These are phyloP conservation scores for Cutaneotrichosporon sp. DNA, from an alignment of 1,284 basidiomycete genomes.

Conservation along the genomic window DNA sequence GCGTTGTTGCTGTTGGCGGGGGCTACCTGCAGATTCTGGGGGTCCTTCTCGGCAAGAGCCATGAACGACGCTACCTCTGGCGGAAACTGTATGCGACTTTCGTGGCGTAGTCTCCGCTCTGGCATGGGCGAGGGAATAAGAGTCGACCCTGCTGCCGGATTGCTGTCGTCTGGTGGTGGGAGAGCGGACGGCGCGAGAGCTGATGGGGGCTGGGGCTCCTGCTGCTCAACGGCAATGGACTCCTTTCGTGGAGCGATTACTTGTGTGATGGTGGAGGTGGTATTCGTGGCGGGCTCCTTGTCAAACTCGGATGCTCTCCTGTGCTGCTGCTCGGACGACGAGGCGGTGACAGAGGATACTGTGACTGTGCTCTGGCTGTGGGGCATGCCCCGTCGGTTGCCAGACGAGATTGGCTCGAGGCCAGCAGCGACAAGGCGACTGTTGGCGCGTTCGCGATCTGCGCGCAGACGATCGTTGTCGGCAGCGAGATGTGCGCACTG, in stretches of 20 bases:
- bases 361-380: constrained; percentile 36
- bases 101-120: constrained; percentile 29
- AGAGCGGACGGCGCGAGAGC: constrained; percentile 11
- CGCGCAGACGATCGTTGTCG: constrained; percentile 62
- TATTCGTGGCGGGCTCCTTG: constrained; percentile 10
- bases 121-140: constrained; percentile 39
- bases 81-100: constrained; percentile 40
- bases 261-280: not conserved
- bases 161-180: constrained; percentile 1
- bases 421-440: constrained; percentile 29
- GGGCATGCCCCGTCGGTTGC: constrained; percentile 23
- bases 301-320: constrained; percentile 38
- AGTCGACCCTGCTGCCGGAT: constrained; percentile 10
- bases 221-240: no score
- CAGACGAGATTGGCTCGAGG: constrained; percentile 25
- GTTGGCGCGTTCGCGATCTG: constrained; percentile 61
- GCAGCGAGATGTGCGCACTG: constrained; percentile 37
- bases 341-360: constrained; percentile 14
- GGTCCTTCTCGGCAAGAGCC: constrained; percentile 29
- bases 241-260: not conserved
- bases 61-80: constrained; percentile 44
- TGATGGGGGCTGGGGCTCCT: constrained; percentile 1
- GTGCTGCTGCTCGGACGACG: constrained; percentile 9
- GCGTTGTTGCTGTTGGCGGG: not conserved
- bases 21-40: not conserved